phyloP scores from a whole-genome alignment of 2,329 filamentous ascomycete species.

The Colletotrichum australisinense region DNA sequence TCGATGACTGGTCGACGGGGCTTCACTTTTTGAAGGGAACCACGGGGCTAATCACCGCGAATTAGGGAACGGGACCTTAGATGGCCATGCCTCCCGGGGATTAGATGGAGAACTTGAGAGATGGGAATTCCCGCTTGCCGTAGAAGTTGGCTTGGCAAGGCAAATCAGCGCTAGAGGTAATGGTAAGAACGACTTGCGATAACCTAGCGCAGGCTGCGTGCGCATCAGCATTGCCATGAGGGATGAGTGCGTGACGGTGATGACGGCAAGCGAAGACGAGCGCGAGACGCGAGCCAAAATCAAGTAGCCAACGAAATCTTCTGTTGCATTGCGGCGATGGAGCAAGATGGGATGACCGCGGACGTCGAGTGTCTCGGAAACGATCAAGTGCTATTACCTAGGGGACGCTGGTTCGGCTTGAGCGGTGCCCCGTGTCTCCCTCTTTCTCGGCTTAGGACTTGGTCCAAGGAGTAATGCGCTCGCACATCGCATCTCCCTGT shows the following conservation, averaged over 20 bases:
- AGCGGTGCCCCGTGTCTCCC: conserved; percentile 3
- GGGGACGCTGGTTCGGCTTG: conserved; percentile 27
- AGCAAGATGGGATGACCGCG: conserved; percentile 26
- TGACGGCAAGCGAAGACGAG: neutral
- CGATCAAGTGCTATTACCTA: conserved; percentile 2
- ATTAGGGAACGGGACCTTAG: conserved; percentile 2
- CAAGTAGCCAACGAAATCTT: neutral
- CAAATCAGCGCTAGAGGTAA: neutral
- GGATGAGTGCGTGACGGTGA: neutral
- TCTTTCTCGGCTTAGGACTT: neutral
- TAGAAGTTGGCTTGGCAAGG: conserved; percentile 17
- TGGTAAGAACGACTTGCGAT: neutral
- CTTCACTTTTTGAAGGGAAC: neutral
- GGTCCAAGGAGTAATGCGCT: neutral
- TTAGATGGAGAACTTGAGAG: conserved; percentile 3
- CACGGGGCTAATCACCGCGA: conserved; percentile 5
- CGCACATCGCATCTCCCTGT: neutral
- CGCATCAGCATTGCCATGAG: neutral
- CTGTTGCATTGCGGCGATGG: conserved; percentile 1
- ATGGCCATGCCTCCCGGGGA: conserved; percentile 24
- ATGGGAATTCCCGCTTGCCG: conserved; percentile 27
- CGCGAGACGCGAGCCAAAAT: conserved; percentile 24
- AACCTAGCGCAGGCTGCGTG: neutral
- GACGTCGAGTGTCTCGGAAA: conserved; percentile 28
- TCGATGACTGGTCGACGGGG: conserved; percentile 15